phyloP scores from a whole-genome alignment of 2,329 filamentous ascomycete genomes.

The Didymella exigua region DNA sequence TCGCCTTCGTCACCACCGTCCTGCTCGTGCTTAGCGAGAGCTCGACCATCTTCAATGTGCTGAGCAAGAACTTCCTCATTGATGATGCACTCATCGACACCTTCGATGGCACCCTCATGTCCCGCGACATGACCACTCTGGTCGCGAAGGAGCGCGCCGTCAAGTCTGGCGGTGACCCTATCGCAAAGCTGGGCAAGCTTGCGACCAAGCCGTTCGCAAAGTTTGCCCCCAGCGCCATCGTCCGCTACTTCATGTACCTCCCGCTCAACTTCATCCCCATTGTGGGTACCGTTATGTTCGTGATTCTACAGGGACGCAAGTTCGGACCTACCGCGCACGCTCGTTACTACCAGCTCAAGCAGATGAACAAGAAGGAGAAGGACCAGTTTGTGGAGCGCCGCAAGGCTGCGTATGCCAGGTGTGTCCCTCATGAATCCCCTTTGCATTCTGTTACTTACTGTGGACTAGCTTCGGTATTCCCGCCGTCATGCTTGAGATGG shows the following conservation, averaged over 20 bases:
- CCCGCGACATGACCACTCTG: slow-evolving; percentile 62
- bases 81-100: slow-evolving; percentile 85
- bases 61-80: slow-evolving; percentile 75
- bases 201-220: slow-evolving; percentile 61
- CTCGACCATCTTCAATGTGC: slow-evolving; percentile 57
- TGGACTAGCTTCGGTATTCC: slow-evolving; percentile 67
- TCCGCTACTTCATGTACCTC: slow-evolving; percentile 83
- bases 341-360: slow-evolving; percentile 90
- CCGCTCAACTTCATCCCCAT: slow-evolving; percentile 93
- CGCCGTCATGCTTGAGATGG: slow-evolving; percentile 80
- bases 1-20: slow-evolving; percentile 75
- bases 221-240: slow-evolving; percentile 63
- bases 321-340: slow-evolving; percentile 60
- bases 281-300: slow-evolving; percentile 80
- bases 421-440: background rate
- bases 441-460: slow-evolving; percentile 1
- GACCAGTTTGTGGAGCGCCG: slow-evolving; percentile 73
- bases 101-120: slow-evolving; percentile 75
- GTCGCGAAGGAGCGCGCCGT: slow-evolving; percentile 78
- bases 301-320: slow-evolving; percentile 69
- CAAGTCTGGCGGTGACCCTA: slow-evolving; percentile 59
- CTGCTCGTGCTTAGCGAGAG: slow-evolving; percentile 65
- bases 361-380: slow-evolving; percentile 70
- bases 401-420: slow-evolving; percentile 81
- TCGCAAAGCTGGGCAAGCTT: slow-evolving; percentile 63